These are phyloP conservation scores for Raffaelea arxii DNA, from an alignment of 2,329 filamentous ascomycete species.

Conservation along the genomic window DNA sequence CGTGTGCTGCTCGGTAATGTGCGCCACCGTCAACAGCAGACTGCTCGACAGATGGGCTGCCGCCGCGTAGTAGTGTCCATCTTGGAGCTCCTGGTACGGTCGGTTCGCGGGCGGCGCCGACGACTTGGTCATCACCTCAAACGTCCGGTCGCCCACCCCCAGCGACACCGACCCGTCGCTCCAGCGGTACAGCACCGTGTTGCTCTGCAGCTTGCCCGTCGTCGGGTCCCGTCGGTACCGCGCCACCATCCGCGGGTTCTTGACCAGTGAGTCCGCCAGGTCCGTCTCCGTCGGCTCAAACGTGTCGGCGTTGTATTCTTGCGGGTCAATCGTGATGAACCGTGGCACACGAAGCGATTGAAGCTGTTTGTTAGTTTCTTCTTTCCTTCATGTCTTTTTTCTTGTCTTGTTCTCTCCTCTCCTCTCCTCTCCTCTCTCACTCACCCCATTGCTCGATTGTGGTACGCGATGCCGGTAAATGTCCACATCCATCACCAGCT, in stretches of 20 bases:
- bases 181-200: conserved; percentile 66
- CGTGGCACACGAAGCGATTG: conserved; percentile 62
- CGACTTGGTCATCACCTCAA: conserved; percentile 61
- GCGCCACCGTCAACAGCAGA: conserved; percentile 62
- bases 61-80: conserved; percentile 68
- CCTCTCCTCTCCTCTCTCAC: conserved; percentile 15
- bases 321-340: conserved; percentile 61
- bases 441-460: conserved; percentile 61
- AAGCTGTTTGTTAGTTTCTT: conserved; percentile 33
- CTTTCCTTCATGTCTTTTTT: neutral
- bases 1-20: conserved; percentile 63
- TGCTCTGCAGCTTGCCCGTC: conserved; percentile 61
- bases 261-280: conserved; percentile 40
- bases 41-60: conserved; percentile 60
- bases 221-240: conserved; percentile 59
- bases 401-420: conserved; percentile 10
- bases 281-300: conserved; percentile 54
- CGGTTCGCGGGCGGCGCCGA: conserved; percentile 53
- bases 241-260: conserved; percentile 53
- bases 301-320: conserved; percentile 53
- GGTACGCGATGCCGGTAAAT: conserved; percentile 62
- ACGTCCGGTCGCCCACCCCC: conserved; percentile 66
- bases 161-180: conserved; percentile 70
- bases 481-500: conserved; percentile 52
- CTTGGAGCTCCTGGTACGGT: conserved; percentile 55